These are phyloP conservation scores for Apiospora sp. DNA, from an alignment of 2,329 filamentous ascomycete genomes.

Conservation along the genomic window DNA sequence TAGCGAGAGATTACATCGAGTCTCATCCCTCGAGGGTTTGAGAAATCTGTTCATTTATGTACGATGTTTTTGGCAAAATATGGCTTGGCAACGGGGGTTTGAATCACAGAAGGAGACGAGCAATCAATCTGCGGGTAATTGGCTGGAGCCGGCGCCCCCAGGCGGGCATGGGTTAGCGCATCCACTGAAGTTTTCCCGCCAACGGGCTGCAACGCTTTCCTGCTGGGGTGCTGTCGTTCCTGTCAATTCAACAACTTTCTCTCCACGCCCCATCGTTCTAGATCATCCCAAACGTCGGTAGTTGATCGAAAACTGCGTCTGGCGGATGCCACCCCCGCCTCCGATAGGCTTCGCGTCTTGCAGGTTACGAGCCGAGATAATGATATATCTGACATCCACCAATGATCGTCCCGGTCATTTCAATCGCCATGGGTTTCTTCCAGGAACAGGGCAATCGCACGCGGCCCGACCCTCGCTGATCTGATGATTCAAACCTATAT, in stretches of 20 bases:
- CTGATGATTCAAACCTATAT: background rate
- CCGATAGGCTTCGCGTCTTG: background rate
- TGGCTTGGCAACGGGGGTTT: background rate
- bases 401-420: background rate
- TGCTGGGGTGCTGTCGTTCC: background rate
- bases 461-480: background rate
- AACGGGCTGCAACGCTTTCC: background rate
- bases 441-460: background rate
- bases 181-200: slow-evolving; percentile 13
- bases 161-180: background rate
- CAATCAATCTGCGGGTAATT: background rate
- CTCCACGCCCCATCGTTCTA: slow-evolving; percentile 15
- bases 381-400: background rate
- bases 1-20: background rate
- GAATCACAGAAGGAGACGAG: background rate
- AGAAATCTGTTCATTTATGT: background rate
- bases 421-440: background rate
- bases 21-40: too few species aligned
- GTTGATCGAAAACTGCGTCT: background rate
- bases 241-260: background rate
- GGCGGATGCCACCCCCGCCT: background rate
- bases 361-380: background rate
- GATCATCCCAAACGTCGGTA: background rate
- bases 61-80: slow-evolving; percentile 10
- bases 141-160: background rate